A percentile compares a stretch with the other conserved stretches of the same genome.
Evolutionary conservation across 2,329 filamentous ascomycete genomes (phyloP).

Genomic region (Aspergillus sp.): DNA sequence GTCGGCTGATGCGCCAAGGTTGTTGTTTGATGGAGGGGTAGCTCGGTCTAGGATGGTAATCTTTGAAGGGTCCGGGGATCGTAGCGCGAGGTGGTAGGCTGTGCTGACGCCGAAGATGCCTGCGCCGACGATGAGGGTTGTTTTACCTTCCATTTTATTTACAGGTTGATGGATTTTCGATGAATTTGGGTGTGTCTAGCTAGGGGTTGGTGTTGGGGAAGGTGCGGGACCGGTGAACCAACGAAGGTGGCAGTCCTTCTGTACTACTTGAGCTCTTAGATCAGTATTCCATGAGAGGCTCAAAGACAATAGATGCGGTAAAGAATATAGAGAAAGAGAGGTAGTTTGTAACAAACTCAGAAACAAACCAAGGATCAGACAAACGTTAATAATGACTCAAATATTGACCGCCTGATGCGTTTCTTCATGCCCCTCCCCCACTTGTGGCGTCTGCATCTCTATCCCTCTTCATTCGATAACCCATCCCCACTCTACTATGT

Average conservation of each 20-base stretch:
- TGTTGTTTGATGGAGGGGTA: conserved; percentile 48
- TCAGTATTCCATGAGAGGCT: too few species aligned
- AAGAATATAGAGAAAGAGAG: too few species aligned
- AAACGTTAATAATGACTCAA: neutral
- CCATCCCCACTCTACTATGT: neutral
- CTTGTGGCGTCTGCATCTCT: neutral
- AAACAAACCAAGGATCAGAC: neutral
- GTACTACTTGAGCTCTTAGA: too few species aligned
- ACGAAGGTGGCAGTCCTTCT: too few species aligned
- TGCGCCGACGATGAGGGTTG: conserved; percentile 63
- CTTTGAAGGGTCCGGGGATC: conserved; percentile 51
- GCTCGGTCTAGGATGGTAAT: conserved; percentile 65
- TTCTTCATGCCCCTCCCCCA: neutral
- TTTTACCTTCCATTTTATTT: conserved; percentile 17
- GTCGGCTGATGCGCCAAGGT: conserved; percentile 69
- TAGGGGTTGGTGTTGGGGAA: neutral
- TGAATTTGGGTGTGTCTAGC: neutral
- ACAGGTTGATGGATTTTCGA: neutral
- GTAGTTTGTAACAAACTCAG: neutral
- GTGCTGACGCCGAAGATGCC: conserved; percentile 70
- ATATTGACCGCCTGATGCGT: neutral
- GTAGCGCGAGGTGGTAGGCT: conserved; percentile 64
- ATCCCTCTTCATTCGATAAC: neutral
- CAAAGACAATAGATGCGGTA: too few species aligned
- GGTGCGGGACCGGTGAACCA: too few species aligned